A percentile compares a stretch with the other conserved stretches of the same genome.
Conservation (phyloP, 306 rosid species). For the Casuarina glauca region DNA sequence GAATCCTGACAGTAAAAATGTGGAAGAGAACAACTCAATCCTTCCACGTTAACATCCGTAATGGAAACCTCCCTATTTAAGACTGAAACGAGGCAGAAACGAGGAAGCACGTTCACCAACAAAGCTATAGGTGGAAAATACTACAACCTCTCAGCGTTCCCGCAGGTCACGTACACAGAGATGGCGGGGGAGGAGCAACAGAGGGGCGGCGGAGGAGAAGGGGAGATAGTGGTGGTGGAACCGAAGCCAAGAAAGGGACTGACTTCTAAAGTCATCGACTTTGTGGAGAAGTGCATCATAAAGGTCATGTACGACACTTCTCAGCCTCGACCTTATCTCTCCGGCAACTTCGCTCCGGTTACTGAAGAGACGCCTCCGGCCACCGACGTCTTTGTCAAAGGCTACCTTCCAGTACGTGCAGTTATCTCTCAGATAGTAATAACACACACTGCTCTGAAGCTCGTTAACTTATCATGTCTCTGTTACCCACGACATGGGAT, state of each 20-base stretch:
- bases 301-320: slow-evolving; percentile 66
- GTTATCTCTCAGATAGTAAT: background rate
- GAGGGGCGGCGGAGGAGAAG: slow-evolving; percentile 6
- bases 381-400: slow-evolving; percentile 57
- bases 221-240: slow-evolving; percentile 45
- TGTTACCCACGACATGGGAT: slow-evolving; percentile 19
- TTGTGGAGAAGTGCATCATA: slow-evolving; percentile 66
- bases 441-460: no score
- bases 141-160: no score
- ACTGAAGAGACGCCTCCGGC: slow-evolving; percentile 79
- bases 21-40: no score
- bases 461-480: slow-evolving; percentile 4
- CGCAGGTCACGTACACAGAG: background rate
- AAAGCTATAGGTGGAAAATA: no score
- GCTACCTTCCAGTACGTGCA: slow-evolving; percentile 70
- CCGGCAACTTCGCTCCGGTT: slow-evolving; percentile 80
- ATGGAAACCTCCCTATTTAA: no score
- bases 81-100: no score
- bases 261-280: slow-evolving; percentile 54
- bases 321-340: slow-evolving; percentile 66
- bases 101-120: no score
- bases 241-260: slow-evolving; percentile 75
- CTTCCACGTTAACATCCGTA: no score
- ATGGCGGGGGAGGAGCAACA: slow-evolving; percentile 31
- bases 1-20: no score